Conservation (phyloP, 1,284 basidiomycete genomes). For the Phellopilus nigrolimitatus region DNA sequence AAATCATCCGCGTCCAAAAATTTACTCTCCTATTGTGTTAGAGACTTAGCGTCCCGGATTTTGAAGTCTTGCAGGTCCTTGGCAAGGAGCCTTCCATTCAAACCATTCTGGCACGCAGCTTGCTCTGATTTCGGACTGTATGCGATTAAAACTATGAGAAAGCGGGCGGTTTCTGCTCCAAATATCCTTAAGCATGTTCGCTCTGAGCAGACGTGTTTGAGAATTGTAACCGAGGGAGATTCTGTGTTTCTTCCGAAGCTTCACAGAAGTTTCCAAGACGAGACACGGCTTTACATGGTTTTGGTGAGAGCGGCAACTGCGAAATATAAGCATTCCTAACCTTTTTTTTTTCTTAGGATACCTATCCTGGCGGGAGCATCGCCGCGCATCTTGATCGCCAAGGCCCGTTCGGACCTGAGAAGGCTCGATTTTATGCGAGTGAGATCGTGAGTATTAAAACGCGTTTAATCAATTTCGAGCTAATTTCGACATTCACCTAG, state of each 20-base stretch:
- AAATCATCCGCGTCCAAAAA: background rate
- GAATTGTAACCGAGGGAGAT: conserved; percentile 43
- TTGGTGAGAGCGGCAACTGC: conserved; percentile 33
- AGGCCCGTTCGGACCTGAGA: conserved; percentile 50
- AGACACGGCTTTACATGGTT: conserved; percentile 54
- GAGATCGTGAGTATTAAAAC: conserved; percentile 47
- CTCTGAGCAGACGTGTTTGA: conserved; percentile 59
- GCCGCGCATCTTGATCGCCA: conserved; percentile 54
- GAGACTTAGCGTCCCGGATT: conserved; percentile 41
- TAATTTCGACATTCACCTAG: conserved; percentile 25
- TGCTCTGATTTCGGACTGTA: conserved; percentile 37
- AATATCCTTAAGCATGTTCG: conserved; percentile 48
- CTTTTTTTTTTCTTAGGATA: conserved; percentile 35
- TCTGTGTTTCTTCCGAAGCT: conserved; percentile 59
- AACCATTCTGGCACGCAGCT: conserved; percentile 42
- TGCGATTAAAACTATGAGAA: conserved; percentile 60
- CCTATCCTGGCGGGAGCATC: conserved; percentile 54
- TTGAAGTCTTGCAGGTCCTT: conserved; percentile 50
- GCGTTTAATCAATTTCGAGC: background rate
- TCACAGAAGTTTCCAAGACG: conserved; percentile 62
- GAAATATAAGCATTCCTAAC: background rate
- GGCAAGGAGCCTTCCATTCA: conserved; percentile 55
- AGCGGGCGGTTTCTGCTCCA: conserved; percentile 49
- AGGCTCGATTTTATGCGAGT: conserved; percentile 60
- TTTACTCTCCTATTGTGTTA: background rate